These are phyloP conservation scores for Solanum rostratum DNA, from an alignment of 257 asterid genomes.

Conservation along the genomic window DNA sequence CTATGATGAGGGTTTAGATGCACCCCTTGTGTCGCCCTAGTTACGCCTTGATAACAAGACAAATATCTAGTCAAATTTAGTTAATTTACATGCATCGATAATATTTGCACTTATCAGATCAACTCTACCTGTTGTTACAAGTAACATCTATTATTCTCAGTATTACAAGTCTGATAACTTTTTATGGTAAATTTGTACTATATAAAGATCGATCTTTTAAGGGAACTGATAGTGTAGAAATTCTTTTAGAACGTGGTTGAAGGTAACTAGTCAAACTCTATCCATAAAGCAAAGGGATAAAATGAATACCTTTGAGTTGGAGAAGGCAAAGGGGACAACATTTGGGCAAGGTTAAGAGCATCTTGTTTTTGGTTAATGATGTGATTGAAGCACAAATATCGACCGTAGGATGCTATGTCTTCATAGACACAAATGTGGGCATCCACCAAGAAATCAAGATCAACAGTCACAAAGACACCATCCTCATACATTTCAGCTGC, in stretches of 20 bases:
- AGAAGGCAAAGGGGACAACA: conserved; percentile 19
- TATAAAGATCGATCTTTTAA: neutral
- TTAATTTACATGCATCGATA: neutral
- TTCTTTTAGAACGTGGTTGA: neutral
- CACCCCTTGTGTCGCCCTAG: neutral
- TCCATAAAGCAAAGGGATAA: neutral
- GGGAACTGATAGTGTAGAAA: neutral
- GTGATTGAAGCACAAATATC: conserved; percentile 71
- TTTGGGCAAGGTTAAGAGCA: conserved; percentile 44
- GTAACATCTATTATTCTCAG: neutral
- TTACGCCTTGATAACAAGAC: neutral
- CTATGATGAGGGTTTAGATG: neutral
- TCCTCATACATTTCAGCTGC: conserved; percentile 80
- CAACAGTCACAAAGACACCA: conserved; percentile 79
- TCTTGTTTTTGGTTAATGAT: conserved; percentile 42
- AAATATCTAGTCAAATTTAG: neutral
- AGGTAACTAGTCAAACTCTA: neutral
- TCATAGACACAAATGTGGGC: conserved; percentile 80
- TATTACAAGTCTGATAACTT: neutral
- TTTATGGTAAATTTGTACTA: too few species aligned
- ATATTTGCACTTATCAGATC: too few species aligned
- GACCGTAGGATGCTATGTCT: conserved; percentile 63
- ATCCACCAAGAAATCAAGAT: conserved; percentile 55
- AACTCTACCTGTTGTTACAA: neutral
- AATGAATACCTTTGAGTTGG: conserved; percentile 5